Conservation (phyloP, 306 rosid species). For the Dalbergia oliveri region DNA sequence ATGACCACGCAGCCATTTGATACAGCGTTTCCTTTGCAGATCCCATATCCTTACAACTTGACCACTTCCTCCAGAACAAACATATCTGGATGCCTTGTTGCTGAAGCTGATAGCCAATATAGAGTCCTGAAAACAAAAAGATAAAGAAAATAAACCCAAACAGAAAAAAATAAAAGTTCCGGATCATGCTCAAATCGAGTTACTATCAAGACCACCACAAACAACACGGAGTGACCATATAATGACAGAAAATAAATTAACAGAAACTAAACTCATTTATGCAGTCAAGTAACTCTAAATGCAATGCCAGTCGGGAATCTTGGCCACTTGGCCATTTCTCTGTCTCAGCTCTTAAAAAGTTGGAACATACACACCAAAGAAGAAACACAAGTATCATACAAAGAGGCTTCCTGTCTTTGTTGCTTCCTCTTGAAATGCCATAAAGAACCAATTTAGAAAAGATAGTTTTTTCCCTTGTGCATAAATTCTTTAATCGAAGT, state of each 20-base stretch:
- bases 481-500: conserved; percentile 8
- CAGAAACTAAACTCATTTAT: neutral
- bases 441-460: neutral
- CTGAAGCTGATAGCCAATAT: conserved; percentile 87
- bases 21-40: conserved; percentile 94
- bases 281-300: neutral
- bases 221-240: conserved; percentile 33
- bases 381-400: conserved; percentile 12
- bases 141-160: conserved; percentile 4
- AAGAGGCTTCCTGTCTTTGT: neutral
- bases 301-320: conserved; percentile 3
- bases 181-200: conserved; percentile 25
- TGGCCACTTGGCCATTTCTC: neutral
- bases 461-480: conserved; percentile 16
- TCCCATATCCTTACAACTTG: conserved; percentile 99
- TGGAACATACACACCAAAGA: conserved; percentile 4
- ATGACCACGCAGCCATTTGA: conserved; percentile 94
- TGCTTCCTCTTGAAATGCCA: neutral
- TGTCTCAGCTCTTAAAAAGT: neutral
- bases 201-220: conserved; percentile 32
- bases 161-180: conserved; percentile 7
- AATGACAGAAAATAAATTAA: conserved; percentile 11
- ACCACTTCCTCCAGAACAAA: conserved; percentile 95
- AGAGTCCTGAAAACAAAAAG: conserved; percentile 68
- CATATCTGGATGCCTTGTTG: conserved; percentile 93